Conservation (phyloP, 495 filamentous ascomycete genomes). For the Viridothelium virens region DNA sequence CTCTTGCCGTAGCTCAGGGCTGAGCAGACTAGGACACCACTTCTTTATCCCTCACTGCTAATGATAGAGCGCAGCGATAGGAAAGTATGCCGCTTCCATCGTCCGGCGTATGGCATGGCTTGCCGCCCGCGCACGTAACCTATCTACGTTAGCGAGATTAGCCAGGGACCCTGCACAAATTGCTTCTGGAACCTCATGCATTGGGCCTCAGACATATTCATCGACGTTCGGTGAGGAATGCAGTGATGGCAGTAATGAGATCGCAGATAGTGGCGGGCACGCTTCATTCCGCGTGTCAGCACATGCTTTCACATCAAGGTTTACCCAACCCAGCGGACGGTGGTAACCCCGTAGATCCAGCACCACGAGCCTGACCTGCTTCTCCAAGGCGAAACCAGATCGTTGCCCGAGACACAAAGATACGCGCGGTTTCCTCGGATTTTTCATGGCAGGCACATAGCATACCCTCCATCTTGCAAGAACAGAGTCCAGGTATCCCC, state of each 20-base stretch:
- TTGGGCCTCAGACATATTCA: not conserved
- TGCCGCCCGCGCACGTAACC: not conserved
- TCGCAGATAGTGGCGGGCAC: not conserved
- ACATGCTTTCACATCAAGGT: not conserved
- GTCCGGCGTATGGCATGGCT: not conserved
- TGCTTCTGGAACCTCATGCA: not conserved
- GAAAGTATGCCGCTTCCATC: not conserved
- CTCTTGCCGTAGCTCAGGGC: not conserved
- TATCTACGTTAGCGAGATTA: not conserved
- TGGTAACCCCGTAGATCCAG: no score
- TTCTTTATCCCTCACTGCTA: not conserved
- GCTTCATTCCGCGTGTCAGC: not conserved
- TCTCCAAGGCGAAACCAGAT: not conserved
- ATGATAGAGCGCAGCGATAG: not conserved
- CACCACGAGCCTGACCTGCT: no score
- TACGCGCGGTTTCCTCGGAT: not conserved
- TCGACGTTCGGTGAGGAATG: not conserved
- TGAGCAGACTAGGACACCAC: no score
- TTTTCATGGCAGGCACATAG: not conserved
- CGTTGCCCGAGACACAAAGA: not conserved
- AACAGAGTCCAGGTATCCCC: not conserved
- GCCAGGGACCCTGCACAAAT: not conserved
- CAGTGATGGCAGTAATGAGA: not conserved
- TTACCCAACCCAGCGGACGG: not conserved
- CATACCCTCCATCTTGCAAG: slow-evolving; percentile 1